phyloP scores from a whole-genome alignment of 108 stramenopile genomes.

The Conticribra weissflogii region DNA sequence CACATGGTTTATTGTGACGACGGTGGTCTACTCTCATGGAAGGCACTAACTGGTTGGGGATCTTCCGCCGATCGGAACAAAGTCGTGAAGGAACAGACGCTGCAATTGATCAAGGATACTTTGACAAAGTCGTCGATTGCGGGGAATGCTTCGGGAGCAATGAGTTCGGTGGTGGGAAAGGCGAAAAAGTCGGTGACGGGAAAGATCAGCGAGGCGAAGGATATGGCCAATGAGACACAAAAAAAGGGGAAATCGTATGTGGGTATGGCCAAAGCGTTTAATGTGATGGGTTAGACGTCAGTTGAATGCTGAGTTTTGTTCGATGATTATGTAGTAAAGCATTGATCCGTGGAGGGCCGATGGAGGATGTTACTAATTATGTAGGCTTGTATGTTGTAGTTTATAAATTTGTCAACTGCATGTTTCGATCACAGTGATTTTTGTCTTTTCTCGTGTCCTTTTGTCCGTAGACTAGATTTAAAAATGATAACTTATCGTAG shows the following conservation, averaged over 20 bases:
- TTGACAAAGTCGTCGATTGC: conserved; percentile 3
- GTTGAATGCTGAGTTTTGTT: not conserved
- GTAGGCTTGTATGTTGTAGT: not conserved
- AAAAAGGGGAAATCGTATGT: not conserved
- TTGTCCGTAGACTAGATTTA: too few species aligned
- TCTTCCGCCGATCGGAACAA: conserved; percentile 25
- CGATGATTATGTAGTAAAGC: not conserved
- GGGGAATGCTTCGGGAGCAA: conserved; percentile 14
- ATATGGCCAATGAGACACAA: not conserved
- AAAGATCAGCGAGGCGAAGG: not conserved
- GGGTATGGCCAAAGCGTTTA: not conserved
- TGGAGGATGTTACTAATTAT: too few species aligned
- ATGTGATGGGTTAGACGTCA: not conserved
- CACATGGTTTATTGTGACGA: conserved; percentile 44
- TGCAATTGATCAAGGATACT: conserved; percentile 29
- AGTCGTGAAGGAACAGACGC: conserved; percentile 25
- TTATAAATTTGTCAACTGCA: too few species aligned
- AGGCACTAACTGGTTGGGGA: conserved; percentile 29
- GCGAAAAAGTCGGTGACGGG: not conserved
- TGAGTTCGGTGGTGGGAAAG: conserved; percentile 3
- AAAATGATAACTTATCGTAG: too few species aligned
- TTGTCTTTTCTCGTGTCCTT: too few species aligned
- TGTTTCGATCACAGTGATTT: too few species aligned
- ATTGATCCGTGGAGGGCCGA: too few species aligned
- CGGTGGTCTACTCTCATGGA: conserved; percentile 29